Evolutionary conservation across 169 alveolate genomes (phyloP).

Genomic region (Plasmodium vinckei): DNA sequence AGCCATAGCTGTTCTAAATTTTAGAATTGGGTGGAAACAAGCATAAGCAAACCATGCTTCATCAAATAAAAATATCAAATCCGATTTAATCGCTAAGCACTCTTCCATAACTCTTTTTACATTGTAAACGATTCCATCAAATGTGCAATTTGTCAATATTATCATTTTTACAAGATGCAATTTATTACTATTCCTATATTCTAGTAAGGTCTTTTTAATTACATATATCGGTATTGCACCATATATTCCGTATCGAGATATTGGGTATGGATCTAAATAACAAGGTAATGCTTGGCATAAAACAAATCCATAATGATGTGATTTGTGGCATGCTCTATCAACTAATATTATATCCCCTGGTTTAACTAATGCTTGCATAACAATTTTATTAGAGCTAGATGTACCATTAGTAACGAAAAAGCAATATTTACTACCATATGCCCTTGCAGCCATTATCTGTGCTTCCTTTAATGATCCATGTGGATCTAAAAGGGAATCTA

Average conservation of each 20-base stretch:
- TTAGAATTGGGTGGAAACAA: slow-evolving; percentile 80
- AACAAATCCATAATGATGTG: slow-evolving; percentile 83
- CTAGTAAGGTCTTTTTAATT: slow-evolving; percentile 77
- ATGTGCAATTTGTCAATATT: slow-evolving; percentile 81
- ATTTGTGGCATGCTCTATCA: slow-evolving; percentile 84
- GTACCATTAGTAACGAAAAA: slow-evolving; percentile 85
- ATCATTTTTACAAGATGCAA: slow-evolving; percentile 67
- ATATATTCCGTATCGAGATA: slow-evolving; percentile 79
- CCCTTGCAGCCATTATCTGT: slow-evolving; percentile 81
- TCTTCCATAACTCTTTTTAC: slow-evolving; percentile 81
- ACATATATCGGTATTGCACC: slow-evolving; percentile 81
- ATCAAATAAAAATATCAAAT: slow-evolving; percentile 79
- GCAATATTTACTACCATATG: slow-evolving; percentile 79
- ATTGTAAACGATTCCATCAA: slow-evolving; percentile 83
- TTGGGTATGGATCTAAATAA: slow-evolving; percentile 82
- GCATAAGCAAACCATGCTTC: slow-evolving; percentile 86
- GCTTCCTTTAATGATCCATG: slow-evolving; percentile 84
- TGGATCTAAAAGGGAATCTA: slow-evolving; percentile 82
- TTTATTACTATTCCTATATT: slow-evolving; percentile 74
- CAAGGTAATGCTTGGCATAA: slow-evolving; percentile 80
- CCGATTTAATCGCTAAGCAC: slow-evolving; percentile 80
- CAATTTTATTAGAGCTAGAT: slow-evolving; percentile 81
- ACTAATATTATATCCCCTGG: slow-evolving; percentile 83
- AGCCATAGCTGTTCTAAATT: slow-evolving; percentile 80
- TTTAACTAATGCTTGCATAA: slow-evolving; percentile 80